These are phyloP conservation scores for Brachypodium distachyon DNA, from an alignment of 202 grass and related monocot genomes.

Conservation along the genomic window DNA sequence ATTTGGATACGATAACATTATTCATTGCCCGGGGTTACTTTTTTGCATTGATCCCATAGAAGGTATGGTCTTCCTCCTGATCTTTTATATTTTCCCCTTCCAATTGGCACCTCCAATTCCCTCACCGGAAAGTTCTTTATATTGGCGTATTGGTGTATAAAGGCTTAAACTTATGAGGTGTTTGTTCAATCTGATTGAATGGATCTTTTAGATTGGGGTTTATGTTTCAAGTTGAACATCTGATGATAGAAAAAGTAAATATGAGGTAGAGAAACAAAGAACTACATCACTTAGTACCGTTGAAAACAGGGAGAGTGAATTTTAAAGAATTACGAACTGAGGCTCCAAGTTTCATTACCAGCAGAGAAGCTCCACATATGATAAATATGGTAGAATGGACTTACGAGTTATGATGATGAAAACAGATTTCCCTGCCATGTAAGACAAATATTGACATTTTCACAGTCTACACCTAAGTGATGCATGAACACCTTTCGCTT, in stretches of 20 bases:
- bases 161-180: too few species aligned
- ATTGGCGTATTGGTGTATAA: too few species aligned
- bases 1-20: background rate
- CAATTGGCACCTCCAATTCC: background rate
- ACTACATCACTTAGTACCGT: background rate
- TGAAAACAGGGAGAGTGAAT: slow-evolving; percentile 39
- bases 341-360: slow-evolving; percentile 20
- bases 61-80: background rate
- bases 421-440: background rate
- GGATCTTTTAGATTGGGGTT: too few species aligned
- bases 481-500: too few species aligned
- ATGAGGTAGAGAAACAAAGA: background rate
- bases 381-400: slow-evolving; percentile 16
- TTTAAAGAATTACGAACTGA: slow-evolving; percentile 36
- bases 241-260: too few species aligned
- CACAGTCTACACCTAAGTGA: too few species aligned
- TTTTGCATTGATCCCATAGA: background rate
- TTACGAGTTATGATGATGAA: slow-evolving; percentile 56
- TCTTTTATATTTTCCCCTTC: background rate
- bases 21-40: background rate
- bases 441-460: too few species aligned
- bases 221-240: too few species aligned
- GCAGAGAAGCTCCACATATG: background rate
- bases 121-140: background rate
- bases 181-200: slow-evolving; percentile 4